These are phyloP conservation scores for Lumnitzera littorea DNA, from an alignment of 345 rosid genomes.

Conservation along the genomic window DNA sequence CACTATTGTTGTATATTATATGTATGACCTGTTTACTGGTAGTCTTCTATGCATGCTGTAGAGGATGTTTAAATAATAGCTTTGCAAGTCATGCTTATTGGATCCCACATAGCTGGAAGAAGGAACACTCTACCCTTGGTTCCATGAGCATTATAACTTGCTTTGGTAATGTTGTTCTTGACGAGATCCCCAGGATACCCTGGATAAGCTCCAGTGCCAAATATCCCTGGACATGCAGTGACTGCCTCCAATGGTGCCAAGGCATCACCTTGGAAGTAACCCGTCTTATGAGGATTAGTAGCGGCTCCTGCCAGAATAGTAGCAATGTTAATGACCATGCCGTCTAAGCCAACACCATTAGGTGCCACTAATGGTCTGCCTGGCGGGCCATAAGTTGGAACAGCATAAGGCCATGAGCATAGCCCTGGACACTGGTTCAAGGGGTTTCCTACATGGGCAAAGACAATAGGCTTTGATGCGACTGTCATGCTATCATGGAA, in stretches of 20 bases:
- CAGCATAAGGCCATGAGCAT: conserved; percentile 22
- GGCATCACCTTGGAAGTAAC: conserved; percentile 16
- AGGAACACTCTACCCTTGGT: conserved; percentile 13
- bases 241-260: conserved; percentile 21
- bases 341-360: conserved; percentile 16
- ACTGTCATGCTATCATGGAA: conserved; percentile 13
- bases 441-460: conserved; percentile 17
- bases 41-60: too few species aligned
- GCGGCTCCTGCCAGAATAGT: conserved; percentile 21
- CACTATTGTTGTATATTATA: too few species aligned
- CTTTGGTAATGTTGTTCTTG: conserved; percentile 13
- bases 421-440: conserved; percentile 18
- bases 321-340: conserved; percentile 16
- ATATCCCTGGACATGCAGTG: conserved; percentile 20
- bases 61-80: conserved; percentile 3
- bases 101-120: conserved; percentile 19
- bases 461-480: conserved; percentile 1
- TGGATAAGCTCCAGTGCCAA: conserved; percentile 24
- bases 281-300: conserved; percentile 16
- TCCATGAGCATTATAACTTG: conserved; percentile 18
- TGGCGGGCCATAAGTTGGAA: conserved; percentile 20
- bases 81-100: conserved; percentile 5
- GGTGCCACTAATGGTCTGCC: conserved; percentile 16
- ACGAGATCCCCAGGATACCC: conserved; percentile 18
- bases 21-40: too few species aligned